phyloP scores from a whole-genome alignment of 768 basidiomycete species.

The Amanita pseudoporphyria region DNA sequence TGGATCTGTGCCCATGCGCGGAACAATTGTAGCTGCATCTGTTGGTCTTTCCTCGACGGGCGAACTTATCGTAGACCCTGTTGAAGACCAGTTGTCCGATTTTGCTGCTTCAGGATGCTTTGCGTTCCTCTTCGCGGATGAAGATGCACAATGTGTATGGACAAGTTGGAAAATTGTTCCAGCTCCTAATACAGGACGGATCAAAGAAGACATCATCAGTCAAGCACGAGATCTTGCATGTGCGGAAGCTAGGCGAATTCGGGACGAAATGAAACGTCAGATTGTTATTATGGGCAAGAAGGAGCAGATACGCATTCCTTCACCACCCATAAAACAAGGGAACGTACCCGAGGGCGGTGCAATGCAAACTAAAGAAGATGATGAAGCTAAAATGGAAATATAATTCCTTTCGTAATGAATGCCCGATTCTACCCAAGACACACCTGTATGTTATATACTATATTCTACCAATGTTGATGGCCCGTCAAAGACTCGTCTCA shows the following conservation, averaged over 20 bases:
- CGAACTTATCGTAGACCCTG: slow-evolving; percentile 42
- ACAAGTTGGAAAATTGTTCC: slow-evolving; percentile 33
- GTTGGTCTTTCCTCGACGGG: slow-evolving; percentile 30
- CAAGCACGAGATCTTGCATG: slow-evolving; percentile 41
- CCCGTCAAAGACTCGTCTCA: too few species aligned
- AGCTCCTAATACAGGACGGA: slow-evolving; percentile 13
- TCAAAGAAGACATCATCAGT: slow-evolving; percentile 31
- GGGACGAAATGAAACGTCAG: slow-evolving; percentile 32
- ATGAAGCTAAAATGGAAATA: slow-evolving; percentile 35
- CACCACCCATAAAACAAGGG: neutral
- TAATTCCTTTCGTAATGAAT: slow-evolving; percentile 13
- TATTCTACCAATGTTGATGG: too few species aligned
- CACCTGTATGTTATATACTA: too few species aligned
- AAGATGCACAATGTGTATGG: slow-evolving; percentile 39
- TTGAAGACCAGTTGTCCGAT: slow-evolving; percentile 27
- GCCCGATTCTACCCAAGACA: too few species aligned
- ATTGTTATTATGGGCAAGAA: slow-evolving; percentile 19
- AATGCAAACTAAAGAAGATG: slow-evolving; percentile 11
- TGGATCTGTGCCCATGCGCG: slow-evolving; percentile 63
- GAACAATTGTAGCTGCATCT: slow-evolving; percentile 62
- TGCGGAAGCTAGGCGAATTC: slow-evolving; percentile 35
- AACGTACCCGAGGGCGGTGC: neutral
- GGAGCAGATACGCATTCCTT: slow-evolving; percentile 9
- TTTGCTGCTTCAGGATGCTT: slow-evolving; percentile 51
- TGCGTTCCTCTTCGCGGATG: slow-evolving; percentile 47